phyloP scores from a whole-genome alignment of 1,139 yeast genomes.

The Tardiomyces blankii region DNA sequence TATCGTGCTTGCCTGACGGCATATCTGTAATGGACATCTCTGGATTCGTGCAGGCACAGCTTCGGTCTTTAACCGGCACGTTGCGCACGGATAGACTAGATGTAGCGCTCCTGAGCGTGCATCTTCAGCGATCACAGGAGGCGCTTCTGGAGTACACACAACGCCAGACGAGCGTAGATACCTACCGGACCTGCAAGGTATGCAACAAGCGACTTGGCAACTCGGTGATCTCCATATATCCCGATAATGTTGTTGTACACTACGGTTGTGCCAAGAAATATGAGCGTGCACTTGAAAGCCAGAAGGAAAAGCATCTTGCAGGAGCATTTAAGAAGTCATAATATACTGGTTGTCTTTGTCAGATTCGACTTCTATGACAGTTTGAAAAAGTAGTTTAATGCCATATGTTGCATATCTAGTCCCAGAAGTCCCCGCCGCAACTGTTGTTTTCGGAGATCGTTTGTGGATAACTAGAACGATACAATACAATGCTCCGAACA shows the following conservation, averaged over 20 bases:
- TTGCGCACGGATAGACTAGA: constrained; percentile 13
- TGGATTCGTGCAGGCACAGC: constrained; percentile 36
- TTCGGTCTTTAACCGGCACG: constrained; percentile 29
- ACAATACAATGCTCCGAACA: neutral
- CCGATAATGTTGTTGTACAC: constrained; percentile 48
- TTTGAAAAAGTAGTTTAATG: neutral
- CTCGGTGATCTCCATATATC: constrained; percentile 46
- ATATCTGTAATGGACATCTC: constrained; percentile 37
- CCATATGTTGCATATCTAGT: neutral
- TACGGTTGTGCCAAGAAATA: constrained; percentile 45
- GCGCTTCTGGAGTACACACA: constrained; percentile 29
- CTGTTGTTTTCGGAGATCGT: too few species aligned
- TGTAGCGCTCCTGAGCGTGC: constrained; percentile 1
- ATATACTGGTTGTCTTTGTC: neutral
- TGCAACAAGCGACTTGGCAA: constrained; percentile 56
- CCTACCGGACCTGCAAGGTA: constrained; percentile 40
- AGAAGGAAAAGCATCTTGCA: constrained; percentile 1
- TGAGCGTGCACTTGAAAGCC: constrained; percentile 10
- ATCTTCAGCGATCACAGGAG: constrained; percentile 12
- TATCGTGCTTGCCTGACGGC: constrained; percentile 40
- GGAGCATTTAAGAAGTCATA: neutral
- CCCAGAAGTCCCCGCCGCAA: too few species aligned
- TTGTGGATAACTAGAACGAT: too few species aligned
- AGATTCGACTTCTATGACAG: neutral
- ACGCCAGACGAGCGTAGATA: constrained; percentile 29